A percentile compares a stretch with the other conserved stretches of the same genome.
Evolutionary conservation across 129 eudicot genomes (phyloP).

Genomic region (Smallanthus sonchifolius): DNA sequence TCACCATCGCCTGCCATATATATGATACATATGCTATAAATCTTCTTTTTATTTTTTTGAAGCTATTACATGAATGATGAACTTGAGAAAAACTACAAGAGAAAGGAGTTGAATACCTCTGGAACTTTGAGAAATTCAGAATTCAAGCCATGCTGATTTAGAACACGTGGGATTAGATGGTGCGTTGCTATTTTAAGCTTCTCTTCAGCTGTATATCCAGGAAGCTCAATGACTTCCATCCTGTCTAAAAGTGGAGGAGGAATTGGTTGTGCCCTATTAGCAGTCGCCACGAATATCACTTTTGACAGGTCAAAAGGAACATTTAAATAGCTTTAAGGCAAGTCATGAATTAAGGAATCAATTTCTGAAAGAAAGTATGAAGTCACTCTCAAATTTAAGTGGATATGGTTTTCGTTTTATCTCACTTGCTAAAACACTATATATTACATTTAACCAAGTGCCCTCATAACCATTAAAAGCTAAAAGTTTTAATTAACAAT

Average conservation of each 20-base stretch:
- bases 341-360: constrained; percentile 49
- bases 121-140: constrained; percentile 75
- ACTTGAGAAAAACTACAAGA: not conserved
- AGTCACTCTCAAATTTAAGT: not conserved
- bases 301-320: constrained; percentile 96
- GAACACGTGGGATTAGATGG: constrained; percentile 89
- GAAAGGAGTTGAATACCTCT: constrained; percentile 48
- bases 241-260: constrained; percentile 93
- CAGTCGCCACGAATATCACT: constrained; percentile 97
- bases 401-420: not conserved
- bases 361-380: not conserved
- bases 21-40: not conserved
- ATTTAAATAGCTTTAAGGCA: constrained; percentile 65
- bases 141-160: constrained; percentile 89
- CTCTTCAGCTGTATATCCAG: constrained; percentile 98
- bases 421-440: not conserved
- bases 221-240: constrained; percentile 98
- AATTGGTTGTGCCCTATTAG: constrained; percentile 84
- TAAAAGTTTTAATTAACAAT: not conserved
- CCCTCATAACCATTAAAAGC: not conserved
- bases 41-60: not conserved
- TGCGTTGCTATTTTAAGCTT: constrained; percentile 79
- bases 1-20: constrained; percentile 63
- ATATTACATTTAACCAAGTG: constrained; percentile 1
- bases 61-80: not conserved